phyloP scores from a whole-genome alignment of 192 early-diverging fungal genomes.

The Pecoramyces ruminantium region DNA sequence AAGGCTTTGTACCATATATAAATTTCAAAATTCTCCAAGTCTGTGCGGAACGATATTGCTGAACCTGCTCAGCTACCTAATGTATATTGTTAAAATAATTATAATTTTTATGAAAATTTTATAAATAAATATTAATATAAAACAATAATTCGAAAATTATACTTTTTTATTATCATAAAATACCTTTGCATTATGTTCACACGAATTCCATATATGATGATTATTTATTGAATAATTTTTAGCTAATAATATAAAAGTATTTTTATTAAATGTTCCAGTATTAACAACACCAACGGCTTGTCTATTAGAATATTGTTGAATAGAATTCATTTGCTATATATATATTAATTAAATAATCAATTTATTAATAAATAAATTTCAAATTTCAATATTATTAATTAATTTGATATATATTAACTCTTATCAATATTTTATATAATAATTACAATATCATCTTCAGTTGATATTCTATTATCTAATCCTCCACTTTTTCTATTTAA shows the following conservation, averaged over 20 bases:
- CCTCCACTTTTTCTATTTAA: background rate
- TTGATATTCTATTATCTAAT: background rate
- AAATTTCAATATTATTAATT: too few relatives aligned
- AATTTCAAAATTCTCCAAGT: slow-evolving; percentile 59
- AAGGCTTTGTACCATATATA: slow-evolving; percentile 23
- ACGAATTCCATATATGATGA: slow-evolving; percentile 26
- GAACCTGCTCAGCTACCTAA: slow-evolving; percentile 40
- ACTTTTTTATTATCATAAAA: too few relatives aligned
- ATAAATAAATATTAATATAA: too few relatives aligned
- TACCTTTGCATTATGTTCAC: slow-evolving; percentile 44
- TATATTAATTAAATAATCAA: too few relatives aligned
- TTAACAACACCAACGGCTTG: slow-evolving; percentile 22
- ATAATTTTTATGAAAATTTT: too few relatives aligned
- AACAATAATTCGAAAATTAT: too few relatives aligned
- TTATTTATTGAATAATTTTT: slow-evolving; percentile 33
- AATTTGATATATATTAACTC: too few relatives aligned
- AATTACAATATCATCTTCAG: background rate
- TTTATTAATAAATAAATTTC: too few relatives aligned
- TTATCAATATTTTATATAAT: too few relatives aligned
- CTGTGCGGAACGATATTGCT: slow-evolving; percentile 40
- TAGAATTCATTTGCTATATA: background rate
- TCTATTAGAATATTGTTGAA: slow-evolving; percentile 7
- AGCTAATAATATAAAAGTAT: slow-evolving; percentile 51
- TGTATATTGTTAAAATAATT: too few relatives aligned
- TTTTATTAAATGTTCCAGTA: slow-evolving; percentile 37